Evolutionary conservation across 352 stramenopile genomes (phyloP).

Genomic region (Globisporangium heterothallicum): DNA sequence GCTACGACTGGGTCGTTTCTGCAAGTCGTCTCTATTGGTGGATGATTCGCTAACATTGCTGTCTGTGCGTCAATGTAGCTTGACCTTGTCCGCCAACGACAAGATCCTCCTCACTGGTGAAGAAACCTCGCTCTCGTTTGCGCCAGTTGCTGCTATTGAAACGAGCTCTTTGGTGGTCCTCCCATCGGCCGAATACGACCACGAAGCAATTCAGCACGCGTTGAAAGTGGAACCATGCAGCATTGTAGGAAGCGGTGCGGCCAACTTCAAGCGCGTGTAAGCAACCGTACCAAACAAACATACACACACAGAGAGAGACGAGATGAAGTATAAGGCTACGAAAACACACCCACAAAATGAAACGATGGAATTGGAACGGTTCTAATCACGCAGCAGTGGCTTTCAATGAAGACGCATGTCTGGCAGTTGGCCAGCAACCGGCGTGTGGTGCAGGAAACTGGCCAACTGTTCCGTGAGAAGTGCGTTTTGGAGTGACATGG

Average conservation of each 20-base stretch:
- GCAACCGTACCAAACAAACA: conserved; percentile 3
- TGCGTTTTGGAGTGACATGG: no score
- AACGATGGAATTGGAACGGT: neutral
- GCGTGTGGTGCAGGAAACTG: no score
- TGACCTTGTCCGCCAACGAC: conserved; percentile 69
- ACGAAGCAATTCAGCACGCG: conserved; percentile 67
- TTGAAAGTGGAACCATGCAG: conserved; percentile 73
- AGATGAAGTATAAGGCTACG: neutral
- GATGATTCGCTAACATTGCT: no score
- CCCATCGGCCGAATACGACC: conserved; percentile 59
- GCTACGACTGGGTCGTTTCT: neutral
- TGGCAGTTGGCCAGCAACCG: no score
- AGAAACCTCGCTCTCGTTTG: conserved; percentile 56
- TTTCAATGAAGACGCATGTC: no score
- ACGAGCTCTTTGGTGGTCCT: conserved; percentile 77
- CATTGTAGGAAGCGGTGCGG: conserved; percentile 65
- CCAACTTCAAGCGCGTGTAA: conserved; percentile 86
- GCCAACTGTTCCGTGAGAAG: no score
- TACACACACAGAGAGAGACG: neutral
- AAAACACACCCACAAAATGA: neutral
- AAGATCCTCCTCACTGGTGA: conserved; percentile 81
- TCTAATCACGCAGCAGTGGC: no score
- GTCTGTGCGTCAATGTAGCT: no score
- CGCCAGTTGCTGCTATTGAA: conserved; percentile 65
- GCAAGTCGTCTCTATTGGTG: no score